Conservation (phyloP, 306 rosid species). For the Purshia tridentata region DNA sequence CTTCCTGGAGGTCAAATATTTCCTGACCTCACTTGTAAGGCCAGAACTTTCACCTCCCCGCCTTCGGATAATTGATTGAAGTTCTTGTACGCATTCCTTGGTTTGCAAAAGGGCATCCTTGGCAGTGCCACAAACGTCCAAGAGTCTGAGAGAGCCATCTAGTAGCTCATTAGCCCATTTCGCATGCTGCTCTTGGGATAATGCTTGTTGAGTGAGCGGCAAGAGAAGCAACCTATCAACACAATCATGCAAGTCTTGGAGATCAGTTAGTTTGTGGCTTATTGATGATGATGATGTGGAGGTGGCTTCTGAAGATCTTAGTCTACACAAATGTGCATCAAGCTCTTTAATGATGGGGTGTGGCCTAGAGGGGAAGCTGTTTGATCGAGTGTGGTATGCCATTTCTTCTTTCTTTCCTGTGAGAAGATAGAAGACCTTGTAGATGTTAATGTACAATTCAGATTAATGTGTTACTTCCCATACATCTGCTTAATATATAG, state of each 20-base stretch:
- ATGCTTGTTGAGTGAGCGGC: too few species aligned
- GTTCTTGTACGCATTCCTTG: too few species aligned
- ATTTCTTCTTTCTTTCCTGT: neutral
- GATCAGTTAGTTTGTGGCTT: slow-evolving; percentile 16
- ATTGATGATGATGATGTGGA: slow-evolving; percentile 25
- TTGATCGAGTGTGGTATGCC: slow-evolving; percentile 27
- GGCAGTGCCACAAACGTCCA: too few species aligned
- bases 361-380: slow-evolving; percentile 36
- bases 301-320: slow-evolving; percentile 18
- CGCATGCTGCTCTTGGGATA: too few species aligned
- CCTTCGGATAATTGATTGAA: too few species aligned
- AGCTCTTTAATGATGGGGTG: slow-evolving; percentile 31
- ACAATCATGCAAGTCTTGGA: slow-evolving; percentile 28
- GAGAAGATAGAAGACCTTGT: neutral
- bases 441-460: slow-evolving; percentile 8
- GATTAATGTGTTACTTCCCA: neutral
- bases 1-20: too few species aligned
- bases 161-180: too few species aligned
- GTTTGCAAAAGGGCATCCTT: too few species aligned
- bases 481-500: neutral
- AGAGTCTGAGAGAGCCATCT: too few species aligned
- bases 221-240: slow-evolving; percentile 33
- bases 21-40: too few species aligned
- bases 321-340: slow-evolving; percentile 16
- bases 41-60: too few species aligned